Conservation (phyloP, 2,329 filamentous ascomycete genomes). For the Diplodia corticola region DNA sequence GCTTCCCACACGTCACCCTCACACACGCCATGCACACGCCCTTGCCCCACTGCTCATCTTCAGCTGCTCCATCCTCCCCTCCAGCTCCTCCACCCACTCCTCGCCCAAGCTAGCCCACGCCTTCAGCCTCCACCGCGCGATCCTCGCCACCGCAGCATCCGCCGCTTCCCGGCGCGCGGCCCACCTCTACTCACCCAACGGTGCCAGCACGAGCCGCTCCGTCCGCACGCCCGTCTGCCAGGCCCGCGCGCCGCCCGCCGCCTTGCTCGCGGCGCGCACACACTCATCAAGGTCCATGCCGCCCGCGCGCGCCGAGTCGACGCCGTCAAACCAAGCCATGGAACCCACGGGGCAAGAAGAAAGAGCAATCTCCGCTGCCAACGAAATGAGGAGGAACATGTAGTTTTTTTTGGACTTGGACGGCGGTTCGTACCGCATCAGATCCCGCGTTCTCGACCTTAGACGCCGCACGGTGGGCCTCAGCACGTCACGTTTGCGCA, state of each 20-base stretch:
- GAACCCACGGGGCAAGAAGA: too few relatives aligned
- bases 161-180: not conserved
- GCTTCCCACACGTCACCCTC: not conserved
- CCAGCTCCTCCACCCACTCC: not conserved
- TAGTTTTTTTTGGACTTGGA: too few relatives aligned
- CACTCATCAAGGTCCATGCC: slow-evolving; percentile 3
- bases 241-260: not conserved
- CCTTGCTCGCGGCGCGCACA: not conserved
- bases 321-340: too few relatives aligned
- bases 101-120: not conserved
- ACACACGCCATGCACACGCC: not conserved
- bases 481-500: slow-evolving; percentile 31
- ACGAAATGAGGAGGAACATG: too few relatives aligned
- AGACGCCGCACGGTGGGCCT: slow-evolving; percentile 45
- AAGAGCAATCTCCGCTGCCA: too few relatives aligned
- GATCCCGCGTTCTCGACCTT: slow-evolving; percentile 43
- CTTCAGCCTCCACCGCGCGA: not conserved
- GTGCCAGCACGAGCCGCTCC: not conserved
- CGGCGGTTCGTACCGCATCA: slow-evolving; percentile 1
- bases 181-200: slow-evolving; percentile 4
- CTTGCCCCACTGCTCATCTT: not conserved
- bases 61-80: not conserved
- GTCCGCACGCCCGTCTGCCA: slow-evolving; percentile 1
- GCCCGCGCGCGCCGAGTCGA: not conserved
- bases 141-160: not conserved